phyloP scores from a whole-genome alignment of 2,329 filamentous ascomycete species.

The Orbilia javanica region DNA sequence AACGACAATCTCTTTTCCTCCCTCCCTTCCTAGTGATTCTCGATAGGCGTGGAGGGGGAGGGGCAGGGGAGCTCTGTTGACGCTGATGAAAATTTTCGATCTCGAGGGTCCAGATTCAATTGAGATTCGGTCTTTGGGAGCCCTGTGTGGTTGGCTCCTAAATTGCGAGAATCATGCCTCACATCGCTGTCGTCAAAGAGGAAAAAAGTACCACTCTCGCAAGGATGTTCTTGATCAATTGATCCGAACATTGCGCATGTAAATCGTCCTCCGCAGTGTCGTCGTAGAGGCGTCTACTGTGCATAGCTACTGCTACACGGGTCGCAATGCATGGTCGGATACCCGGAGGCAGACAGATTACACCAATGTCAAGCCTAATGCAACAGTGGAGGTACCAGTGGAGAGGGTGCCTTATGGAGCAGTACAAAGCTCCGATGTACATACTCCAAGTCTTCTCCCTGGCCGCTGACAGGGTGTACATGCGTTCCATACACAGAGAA shows the following conservation, averaged over 20 bases:
- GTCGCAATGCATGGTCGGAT: slow-evolving; percentile 57
- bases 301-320: slow-evolving; percentile 12
- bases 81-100: slow-evolving; percentile 33
- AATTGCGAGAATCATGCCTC: slow-evolving; percentile 12
- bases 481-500: slow-evolving; percentile 17
- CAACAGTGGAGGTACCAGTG: slow-evolving; percentile 26
- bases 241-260: slow-evolving; percentile 33
- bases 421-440: slow-evolving; percentile 58
- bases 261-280: no score
- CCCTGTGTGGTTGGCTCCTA: neutral
- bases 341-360: slow-evolving; percentile 56
- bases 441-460: slow-evolving; percentile 6
- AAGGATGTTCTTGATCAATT: slow-evolving; percentile 18
- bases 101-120: slow-evolving; percentile 30
- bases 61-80: slow-evolving; percentile 50
- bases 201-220: slow-evolving; percentile 1
- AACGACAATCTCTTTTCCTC: slow-evolving; percentile 18
- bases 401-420: slow-evolving; percentile 55
- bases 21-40: neutral
- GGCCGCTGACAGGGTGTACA: slow-evolving; percentile 46
- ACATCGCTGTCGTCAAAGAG: neutral
- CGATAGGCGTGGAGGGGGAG: slow-evolving; percentile 24
- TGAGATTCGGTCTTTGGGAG: slow-evolving; percentile 9
- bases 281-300: neutral
- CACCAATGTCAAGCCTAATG: slow-evolving; percentile 51